These are phyloP conservation scores for Quercus agrifolia DNA, from an alignment of 306 rosid species.

Conservation along the genomic window DNA sequence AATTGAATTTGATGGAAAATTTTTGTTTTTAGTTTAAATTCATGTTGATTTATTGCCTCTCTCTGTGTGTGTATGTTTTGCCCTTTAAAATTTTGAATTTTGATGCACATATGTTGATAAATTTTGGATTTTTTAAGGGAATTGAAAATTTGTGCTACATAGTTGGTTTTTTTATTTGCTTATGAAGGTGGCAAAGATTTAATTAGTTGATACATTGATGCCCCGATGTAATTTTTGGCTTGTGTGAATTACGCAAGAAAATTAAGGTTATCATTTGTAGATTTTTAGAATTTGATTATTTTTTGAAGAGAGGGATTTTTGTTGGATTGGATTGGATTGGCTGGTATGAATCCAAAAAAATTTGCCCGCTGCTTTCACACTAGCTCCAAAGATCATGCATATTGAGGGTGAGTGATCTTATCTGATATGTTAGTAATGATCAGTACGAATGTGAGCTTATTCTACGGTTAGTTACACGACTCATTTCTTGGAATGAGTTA, in stretches of 20 bases:
- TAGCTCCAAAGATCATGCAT: not conserved
- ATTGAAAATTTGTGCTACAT: not conserved
- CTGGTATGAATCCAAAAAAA: not conserved
- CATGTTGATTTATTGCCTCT: too few species aligned
- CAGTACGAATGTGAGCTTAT: not conserved
- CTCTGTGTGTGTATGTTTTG: not conserved
- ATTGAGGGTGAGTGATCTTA: not conserved
- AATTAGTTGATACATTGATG: not conserved
- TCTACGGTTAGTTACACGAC: not conserved
- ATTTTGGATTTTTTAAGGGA: not conserved
- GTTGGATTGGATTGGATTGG: not conserved
- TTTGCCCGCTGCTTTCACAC: not conserved
- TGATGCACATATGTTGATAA: not conserved
- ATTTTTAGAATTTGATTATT: not conserved
- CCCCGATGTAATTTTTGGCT: not conserved
- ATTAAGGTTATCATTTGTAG: not conserved
- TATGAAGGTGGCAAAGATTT: not conserved
- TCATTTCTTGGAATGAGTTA: not conserved
- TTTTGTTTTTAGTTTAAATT: not conserved
- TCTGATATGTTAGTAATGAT: not conserved
- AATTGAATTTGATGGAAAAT: not conserved
- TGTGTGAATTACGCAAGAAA: not conserved
- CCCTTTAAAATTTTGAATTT: not conserved
- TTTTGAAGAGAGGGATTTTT: not conserved
- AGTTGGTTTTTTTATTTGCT: not conserved